These are phyloP conservation scores for Fusarium nematophilum DNA, from an alignment of 2,329 filamentous ascomycete genomes.

Conservation along the genomic window DNA sequence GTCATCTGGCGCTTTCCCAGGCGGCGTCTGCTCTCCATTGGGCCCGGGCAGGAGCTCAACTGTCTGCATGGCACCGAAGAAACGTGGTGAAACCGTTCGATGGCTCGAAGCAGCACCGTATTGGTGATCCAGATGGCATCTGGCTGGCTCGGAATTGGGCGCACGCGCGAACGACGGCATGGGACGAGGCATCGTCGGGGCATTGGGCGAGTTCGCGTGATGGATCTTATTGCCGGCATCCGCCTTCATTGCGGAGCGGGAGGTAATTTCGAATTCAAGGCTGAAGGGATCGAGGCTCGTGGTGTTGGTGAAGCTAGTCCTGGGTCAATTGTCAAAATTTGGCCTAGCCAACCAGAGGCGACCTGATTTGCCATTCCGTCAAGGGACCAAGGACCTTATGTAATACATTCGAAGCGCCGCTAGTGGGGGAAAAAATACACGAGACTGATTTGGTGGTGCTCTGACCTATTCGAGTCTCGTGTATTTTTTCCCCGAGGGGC, in stretches of 20 bases:
- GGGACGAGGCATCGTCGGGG: conserved; percentile 43
- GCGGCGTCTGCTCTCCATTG: conserved; percentile 65
- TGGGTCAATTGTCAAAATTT: conserved; percentile 14
- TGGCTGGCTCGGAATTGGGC: conserved; percentile 27
- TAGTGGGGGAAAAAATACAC: too few species aligned
- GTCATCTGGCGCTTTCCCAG: conserved; percentile 66
- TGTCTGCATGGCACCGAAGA: conserved; percentile 39
- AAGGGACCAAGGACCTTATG: conserved; percentile 7
- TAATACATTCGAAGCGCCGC: not conserved
- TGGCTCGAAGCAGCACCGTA: conserved; percentile 46
- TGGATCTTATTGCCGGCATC: conserved; percentile 3
- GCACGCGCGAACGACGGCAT: conserved; percentile 41
- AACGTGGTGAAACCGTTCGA: conserved; percentile 46
- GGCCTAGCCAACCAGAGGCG: conserved; percentile 24
- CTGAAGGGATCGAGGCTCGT: not conserved
- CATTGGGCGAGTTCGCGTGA: conserved; percentile 41
- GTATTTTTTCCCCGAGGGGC: too few species aligned
- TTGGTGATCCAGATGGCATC: conserved; percentile 49
- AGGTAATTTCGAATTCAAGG: not conserved
- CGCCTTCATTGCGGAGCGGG: conserved; percentile 17
- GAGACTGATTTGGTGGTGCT: too few species aligned
- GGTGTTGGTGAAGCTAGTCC: not conserved
- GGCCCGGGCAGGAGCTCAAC: conserved; percentile 61
- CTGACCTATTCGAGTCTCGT: too few species aligned
- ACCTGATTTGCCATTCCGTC: conserved; percentile 20